phyloP scores from a whole-genome alignment of 2,329 filamentous ascomycete genomes.

The Apiospora hydei region DNA sequence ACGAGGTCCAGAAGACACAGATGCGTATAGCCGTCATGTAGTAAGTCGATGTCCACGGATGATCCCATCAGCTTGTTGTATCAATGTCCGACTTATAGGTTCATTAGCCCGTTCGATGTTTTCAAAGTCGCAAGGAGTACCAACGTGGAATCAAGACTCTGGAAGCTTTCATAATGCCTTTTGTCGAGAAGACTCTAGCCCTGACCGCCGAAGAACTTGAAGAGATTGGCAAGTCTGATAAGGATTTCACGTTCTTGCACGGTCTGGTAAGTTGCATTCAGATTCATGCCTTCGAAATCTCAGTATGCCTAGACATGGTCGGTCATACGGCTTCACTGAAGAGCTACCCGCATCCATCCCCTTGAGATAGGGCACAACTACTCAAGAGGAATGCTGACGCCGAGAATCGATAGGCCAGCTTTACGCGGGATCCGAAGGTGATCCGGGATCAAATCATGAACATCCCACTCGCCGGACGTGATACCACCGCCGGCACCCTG shows the following conservation, averaged over 20 bases:
- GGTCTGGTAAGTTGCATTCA: constrained; percentile 45
- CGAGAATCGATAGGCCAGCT: constrained; percentile 61
- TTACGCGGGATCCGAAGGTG: constrained; percentile 67
- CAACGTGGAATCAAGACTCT: constrained; percentile 68
- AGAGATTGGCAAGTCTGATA: constrained; percentile 70
- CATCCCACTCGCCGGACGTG: constrained; percentile 74
- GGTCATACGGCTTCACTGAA: background rate
- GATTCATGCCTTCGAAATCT: too few species aligned
- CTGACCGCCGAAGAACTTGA: constrained; percentile 71
- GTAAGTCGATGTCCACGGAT: background rate
- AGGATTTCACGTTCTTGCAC: constrained; percentile 78
- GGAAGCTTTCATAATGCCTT: constrained; percentile 73
- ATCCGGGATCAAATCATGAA: constrained; percentile 81
- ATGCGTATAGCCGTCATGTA: constrained; percentile 58
- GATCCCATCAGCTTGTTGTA: background rate
- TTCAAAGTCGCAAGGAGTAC: constrained; percentile 51
- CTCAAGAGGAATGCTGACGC: background rate
- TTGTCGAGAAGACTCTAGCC: constrained; percentile 70
- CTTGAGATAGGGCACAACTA: background rate
- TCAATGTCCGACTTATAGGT: background rate
- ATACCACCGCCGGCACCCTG: constrained; percentile 74
- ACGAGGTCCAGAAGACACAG: constrained; percentile 72
- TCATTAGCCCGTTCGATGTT: constrained; percentile 18
- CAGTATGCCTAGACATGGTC: background rate
- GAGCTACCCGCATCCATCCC: background rate